Evolutionary conservation across 1,139 yeast species (phyloP).

Genomic region (Yamadazyma diddensiae): DNA sequence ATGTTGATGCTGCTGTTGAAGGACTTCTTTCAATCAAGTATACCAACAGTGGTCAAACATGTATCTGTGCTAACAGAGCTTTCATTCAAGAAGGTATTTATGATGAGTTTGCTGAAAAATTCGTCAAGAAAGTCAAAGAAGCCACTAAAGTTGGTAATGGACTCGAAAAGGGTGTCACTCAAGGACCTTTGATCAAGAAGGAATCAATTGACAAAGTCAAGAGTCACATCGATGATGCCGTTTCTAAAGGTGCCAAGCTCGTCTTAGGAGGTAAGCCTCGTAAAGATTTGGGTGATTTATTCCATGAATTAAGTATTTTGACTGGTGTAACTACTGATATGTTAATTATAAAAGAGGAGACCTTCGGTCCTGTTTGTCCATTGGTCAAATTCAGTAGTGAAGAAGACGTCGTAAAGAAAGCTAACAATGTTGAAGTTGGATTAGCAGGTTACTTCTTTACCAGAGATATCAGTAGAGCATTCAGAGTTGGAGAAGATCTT

Average conservation of each 20-base stretch:
- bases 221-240: constrained; percentile 71
- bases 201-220: constrained; percentile 68
- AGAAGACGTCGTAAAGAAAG: constrained; percentile 66
- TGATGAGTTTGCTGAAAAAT: constrained; percentile 47
- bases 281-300: constrained; percentile 67
- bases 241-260: constrained; percentile 65
- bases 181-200: constrained; percentile 78
- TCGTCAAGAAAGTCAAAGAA: constrained; percentile 49
- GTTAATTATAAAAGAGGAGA: constrained; percentile 68
- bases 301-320: constrained; percentile 75
- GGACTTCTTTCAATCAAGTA: constrained; percentile 63
- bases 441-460: constrained; percentile 47
- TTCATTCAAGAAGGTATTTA: constrained; percentile 71
- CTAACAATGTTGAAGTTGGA: constrained; percentile 59
- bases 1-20: constrained; percentile 70
- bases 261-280: constrained; percentile 64
- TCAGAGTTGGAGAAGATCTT: constrained; percentile 45
- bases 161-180: constrained; percentile 60
- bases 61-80: constrained; percentile 84
- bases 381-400: constrained; percentile 61
- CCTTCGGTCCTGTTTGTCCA: constrained; percentile 90
- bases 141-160: constrained; percentile 71
- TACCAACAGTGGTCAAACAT: constrained; percentile 83
- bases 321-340: constrained; percentile 63
- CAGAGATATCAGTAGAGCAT: constrained; percentile 48